Base-by-base conservation (phyloP, 1,284 basidiomycete species). In the Chiua sp. region DNA sequence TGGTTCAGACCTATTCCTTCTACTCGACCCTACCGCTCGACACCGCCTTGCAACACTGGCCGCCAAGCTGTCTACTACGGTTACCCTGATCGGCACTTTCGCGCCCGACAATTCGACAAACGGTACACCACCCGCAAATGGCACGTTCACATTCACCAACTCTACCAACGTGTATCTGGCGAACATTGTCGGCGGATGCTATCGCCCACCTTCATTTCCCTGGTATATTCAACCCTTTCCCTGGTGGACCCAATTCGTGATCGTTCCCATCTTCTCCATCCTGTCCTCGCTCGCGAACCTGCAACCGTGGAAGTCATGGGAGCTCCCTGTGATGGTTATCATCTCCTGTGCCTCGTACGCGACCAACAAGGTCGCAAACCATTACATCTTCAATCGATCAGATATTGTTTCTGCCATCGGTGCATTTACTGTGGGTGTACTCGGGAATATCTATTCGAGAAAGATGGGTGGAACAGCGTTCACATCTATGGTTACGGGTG, bases 401-500 rank as follows among this genome's bases (percentile, higher is more conserved):
- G 92, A 94, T 70, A 82, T 94, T 53, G 92, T 94, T 23, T 90
- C 88, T 47, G 89, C 91, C n/a, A 91, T 94, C 64, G 93, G 93
- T 4, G 92, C 92, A 28, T 94, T 94, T 67, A 91, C 90, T 11
- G 89, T 94, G 47, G 91, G 92, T 37, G 67, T 94, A 35, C 79
- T 95, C 28, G 93, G 93, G 2, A 95, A 95, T 68, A 75, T 90
- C 2, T 95, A 95, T 73, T 94, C 93, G 59, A 80, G 93, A 57
- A 86, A 87, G 69, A 92, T 93, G 83, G 86, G 90, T n/a, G 93
- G 93, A 13, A 94, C 93, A 6, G 93, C 93, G 28, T 95, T 95
- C 75, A 93, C 92, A 7, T 89, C 89, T 7, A 95, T 94, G 92
- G 92, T 93, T 33, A 91, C 92, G 6, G 93, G 93, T 54, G 92